These are phyloP conservation scores for Pseudozyma pruni DNA, from an alignment of 1,284 basidiomycete genomes.

Conservation along the genomic window DNA sequence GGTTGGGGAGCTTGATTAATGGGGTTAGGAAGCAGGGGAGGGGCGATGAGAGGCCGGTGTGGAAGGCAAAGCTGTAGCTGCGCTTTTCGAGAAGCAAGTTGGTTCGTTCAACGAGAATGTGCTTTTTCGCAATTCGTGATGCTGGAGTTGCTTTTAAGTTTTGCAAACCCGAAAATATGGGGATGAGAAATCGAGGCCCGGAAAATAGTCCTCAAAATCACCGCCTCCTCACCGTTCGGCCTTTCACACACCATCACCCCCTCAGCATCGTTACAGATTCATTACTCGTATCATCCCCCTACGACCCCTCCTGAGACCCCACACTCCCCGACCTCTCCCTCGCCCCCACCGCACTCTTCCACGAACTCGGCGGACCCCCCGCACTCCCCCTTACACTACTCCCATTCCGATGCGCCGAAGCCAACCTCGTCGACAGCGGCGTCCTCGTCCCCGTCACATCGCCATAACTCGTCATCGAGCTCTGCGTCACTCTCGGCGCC, in stretches of 20 bases:
- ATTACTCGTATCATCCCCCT: no score
- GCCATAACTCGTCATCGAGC: constrained; percentile 7
- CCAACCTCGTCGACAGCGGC: constrained; percentile 27
- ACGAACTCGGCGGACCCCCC: constrained; percentile 37
- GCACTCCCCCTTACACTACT: constrained; percentile 26
- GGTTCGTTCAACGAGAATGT: no score
- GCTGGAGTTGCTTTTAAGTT: no score
- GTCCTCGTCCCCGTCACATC: constrained; percentile 9
- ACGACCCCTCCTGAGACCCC: constrained; percentile 10
- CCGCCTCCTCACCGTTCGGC: neutral
- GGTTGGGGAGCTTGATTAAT: constrained; percentile 39
- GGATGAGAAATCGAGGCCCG: no score
- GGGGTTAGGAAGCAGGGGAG: constrained; percentile 9
- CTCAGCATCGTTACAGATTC: no score
- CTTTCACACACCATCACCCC: no score
- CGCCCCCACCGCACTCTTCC: constrained; percentile 66
- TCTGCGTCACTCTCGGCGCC: constrained; percentile 13
- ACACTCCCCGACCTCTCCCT: constrained; percentile 86
- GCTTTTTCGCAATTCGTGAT: no score
- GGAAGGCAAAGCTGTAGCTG: constrained; percentile 30
- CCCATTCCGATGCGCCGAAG: constrained; percentile 16
- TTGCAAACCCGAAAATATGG: no score
- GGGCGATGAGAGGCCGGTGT: constrained; percentile 11
- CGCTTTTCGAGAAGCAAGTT: no score
- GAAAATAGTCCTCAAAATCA: neutral